These are phyloP conservation scores for Starmerella vaccinii DNA, from an alignment of 805 yeast species.

Conservation along the genomic window DNA sequence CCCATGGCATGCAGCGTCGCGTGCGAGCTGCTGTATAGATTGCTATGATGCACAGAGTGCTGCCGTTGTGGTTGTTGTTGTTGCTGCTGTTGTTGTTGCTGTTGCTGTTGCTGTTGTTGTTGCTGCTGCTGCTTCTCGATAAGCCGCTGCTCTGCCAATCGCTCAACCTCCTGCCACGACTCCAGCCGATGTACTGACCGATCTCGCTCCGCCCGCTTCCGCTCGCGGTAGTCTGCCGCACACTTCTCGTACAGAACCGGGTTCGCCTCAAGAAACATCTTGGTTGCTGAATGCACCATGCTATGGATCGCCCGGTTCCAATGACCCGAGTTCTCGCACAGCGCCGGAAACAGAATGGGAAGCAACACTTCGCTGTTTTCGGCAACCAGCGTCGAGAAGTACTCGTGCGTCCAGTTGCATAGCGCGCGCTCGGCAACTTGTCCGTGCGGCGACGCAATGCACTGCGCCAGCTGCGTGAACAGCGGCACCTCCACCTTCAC, in stretches of 20 bases:
- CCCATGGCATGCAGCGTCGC: background rate
- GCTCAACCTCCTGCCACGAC: constrained; percentile 38
- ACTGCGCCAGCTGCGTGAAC: constrained; percentile 85
- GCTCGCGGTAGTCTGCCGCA: constrained; percentile 73
- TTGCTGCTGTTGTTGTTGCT: no score
- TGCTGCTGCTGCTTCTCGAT: constrained; percentile 1
- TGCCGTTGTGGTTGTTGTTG: no score
- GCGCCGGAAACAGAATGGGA: constrained; percentile 82
- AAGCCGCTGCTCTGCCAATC: constrained; percentile 22
- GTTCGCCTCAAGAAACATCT: constrained; percentile 84
- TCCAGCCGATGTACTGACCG: constrained; percentile 49
- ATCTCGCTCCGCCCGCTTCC: constrained; percentile 49
- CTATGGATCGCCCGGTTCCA: constrained; percentile 94
- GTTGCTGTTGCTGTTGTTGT: background rate
- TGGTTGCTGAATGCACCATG: constrained; percentile 81
- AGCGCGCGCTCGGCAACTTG: constrained; percentile 94
- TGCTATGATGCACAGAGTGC: background rate
- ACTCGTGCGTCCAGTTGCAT: constrained; percentile 90
- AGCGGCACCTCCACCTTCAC: constrained; percentile 84
- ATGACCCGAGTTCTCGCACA: constrained; percentile 69
- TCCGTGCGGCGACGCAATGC: constrained; percentile 90
- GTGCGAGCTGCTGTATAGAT: background rate
- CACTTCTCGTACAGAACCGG: constrained; percentile 88
- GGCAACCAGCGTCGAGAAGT: constrained; percentile 77
- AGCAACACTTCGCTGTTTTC: constrained; percentile 81